phyloP scores from a whole-genome alignment of 371 early-diverging fungal species.

The Mucor mucedo region DNA sequence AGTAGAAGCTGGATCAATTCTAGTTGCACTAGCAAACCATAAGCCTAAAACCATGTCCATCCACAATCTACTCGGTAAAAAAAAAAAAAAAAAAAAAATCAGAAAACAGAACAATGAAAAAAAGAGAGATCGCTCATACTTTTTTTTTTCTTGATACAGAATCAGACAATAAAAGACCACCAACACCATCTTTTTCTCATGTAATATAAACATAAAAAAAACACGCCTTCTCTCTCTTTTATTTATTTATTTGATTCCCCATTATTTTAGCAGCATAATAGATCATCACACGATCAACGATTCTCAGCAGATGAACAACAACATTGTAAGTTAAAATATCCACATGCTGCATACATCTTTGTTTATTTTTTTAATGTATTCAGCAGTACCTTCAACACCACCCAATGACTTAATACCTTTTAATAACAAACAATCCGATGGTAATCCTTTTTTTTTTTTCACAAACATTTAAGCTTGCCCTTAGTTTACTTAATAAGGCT shows the following conservation, averaged over 20 bases:
- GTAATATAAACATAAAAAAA: neutral
- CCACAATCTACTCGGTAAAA: constrained; percentile 39
- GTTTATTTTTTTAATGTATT: neutral
- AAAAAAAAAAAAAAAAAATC: constrained; percentile 8
- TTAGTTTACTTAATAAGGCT: neutral
- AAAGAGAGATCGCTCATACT: neutral
- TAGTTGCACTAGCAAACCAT: constrained; percentile 43
- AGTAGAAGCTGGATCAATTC: constrained; percentile 47
- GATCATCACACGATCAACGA: constrained; percentile 1
- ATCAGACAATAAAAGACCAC: neutral
- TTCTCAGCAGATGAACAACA: neutral
- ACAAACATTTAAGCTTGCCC: neutral
- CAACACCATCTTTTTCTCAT: neutral
- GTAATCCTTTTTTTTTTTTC: neutral
- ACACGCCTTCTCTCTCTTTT: neutral
- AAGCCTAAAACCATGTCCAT: constrained; percentile 40
- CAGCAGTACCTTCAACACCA: constrained; percentile 1
- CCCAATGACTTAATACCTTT: constrained; percentile 1
- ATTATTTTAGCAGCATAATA: no score
- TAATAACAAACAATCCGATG: neutral
- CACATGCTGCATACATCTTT: neutral
- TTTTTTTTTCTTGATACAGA: neutral
- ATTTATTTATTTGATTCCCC: no score
- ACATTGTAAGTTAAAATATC: neutral
- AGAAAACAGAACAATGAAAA: neutral